Conservation (phyloP, 495 filamentous ascomycete genomes). For the Penicillium egyptiacum region DNA sequence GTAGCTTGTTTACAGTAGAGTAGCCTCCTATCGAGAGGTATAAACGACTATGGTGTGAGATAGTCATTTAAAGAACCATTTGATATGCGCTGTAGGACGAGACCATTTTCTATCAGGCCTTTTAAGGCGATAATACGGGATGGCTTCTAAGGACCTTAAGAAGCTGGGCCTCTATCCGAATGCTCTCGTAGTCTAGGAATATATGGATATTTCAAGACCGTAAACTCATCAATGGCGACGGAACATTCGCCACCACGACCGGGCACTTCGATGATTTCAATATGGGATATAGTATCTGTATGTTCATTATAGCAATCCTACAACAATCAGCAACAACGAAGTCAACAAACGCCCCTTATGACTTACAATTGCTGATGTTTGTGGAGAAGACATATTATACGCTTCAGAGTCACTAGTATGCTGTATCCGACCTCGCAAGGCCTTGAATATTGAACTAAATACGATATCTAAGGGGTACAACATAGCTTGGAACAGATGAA, state of each 20-base stretch:
- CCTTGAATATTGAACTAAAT: no score
- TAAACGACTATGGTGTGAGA: conserved; percentile 13
- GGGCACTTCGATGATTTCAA: not conserved
- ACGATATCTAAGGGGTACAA: no score
- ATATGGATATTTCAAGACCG: conserved; percentile 42
- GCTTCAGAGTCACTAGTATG: no score
- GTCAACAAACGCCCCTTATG: no score
- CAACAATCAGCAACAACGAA: not conserved
- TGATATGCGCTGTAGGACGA: conserved; percentile 16
- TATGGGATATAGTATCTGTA: not conserved
- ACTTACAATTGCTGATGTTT: no score
- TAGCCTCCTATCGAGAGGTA: conserved; percentile 13
- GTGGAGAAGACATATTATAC: no score
- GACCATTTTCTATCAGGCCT: conserved; percentile 19
- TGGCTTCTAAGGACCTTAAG: conserved; percentile 18
- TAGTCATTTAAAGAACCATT: conserved; percentile 20
- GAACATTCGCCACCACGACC: conserved; percentile 36
- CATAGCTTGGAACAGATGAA: no score
- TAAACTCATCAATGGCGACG: conserved; percentile 44
- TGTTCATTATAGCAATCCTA: not conserved
- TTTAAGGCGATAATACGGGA: conserved; percentile 21
- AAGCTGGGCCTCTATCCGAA: conserved; percentile 24
- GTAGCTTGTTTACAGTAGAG: conserved; percentile 25
- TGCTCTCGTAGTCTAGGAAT: conserved; percentile 30
- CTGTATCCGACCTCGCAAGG: no score